Evolutionary conservation across 1,284 basidiomycete species (phyloP).

Genomic region (Ganoderma sp.): DNA sequence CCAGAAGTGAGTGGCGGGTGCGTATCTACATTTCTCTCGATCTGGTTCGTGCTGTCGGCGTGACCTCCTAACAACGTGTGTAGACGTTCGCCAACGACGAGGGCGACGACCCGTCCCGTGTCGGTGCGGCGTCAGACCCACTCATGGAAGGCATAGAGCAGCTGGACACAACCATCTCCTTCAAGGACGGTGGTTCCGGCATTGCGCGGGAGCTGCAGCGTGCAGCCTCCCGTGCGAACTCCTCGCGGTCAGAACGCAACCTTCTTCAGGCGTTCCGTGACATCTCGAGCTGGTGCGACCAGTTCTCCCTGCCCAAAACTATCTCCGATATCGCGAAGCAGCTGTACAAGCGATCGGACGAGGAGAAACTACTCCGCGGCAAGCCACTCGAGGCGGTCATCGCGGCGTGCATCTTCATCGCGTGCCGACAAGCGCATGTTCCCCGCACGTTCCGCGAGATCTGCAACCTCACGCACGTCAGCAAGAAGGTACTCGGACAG

Average conservation of each 20-base stretch:
- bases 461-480: slow-evolving; percentile 90
- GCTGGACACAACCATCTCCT: slow-evolving; percentile 93
- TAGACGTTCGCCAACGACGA: slow-evolving; percentile 99
- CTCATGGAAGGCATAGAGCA: slow-evolving; percentile 94
- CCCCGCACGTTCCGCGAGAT: slow-evolving; percentile 97
- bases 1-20: slow-evolving; percentile 96
- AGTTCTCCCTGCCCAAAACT: slow-evolving; percentile 93
- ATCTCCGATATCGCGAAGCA: slow-evolving; percentile 97
- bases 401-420: slow-evolving; percentile 98
- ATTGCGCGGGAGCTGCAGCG: slow-evolving; percentile 92
- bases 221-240: slow-evolving; percentile 81
- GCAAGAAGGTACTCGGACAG: slow-evolving; percentile 94
- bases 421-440: slow-evolving; percentile 92
- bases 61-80: slow-evolving; percentile 26
- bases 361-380: slow-evolving; percentile 91
- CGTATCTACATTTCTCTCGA: slow-evolving; percentile 44
- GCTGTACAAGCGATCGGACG: slow-evolving; percentile 95
- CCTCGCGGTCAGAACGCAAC: slow-evolving; percentile 82
- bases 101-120: slow-evolving; percentile 99
- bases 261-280: slow-evolving; percentile 89
- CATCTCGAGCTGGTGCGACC: slow-evolving; percentile 93
- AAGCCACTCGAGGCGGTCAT: slow-evolving; percentile 94
- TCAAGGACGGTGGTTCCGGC: slow-evolving; percentile 93
- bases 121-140: slow-evolving; percentile 94
- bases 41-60: background rate